Evolutionary conservation across 2,329 filamentous ascomycete species (phyloP), one percentile per base, ranked within the genome.

Genomic region (Magnaporthiopsis rhizophila): DNA sequence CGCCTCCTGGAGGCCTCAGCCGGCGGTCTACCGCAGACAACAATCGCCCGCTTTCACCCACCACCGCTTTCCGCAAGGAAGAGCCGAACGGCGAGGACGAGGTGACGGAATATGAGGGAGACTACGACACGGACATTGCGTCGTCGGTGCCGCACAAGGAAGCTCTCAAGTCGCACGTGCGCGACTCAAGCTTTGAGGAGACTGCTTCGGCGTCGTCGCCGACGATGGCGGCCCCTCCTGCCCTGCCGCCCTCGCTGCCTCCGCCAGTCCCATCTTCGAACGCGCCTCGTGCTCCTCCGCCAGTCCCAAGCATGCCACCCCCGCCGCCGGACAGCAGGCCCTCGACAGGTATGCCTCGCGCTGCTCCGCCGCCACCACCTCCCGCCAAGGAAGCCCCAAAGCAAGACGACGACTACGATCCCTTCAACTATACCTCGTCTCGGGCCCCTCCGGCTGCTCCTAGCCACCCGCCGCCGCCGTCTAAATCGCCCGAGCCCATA

Each of bases 51-150:
- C 69, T 77, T 13, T 77, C 80, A 15, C 77, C 82, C 21, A 76
- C 77, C 64, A 72, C 70, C 30, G 72, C 81, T 66, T 76, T 76
- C 13, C 75, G 78, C 65, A 79, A 79, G 66, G 83, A 78, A 30
- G 88, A 89, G 38, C 87, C 87, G 38, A 88, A 89, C 18, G 88
- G 86, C 32, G 89, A 89, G 65, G 91, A 90, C 65, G 92, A 96
- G 71, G 84, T 92, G 45, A 96, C 92, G 0, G 94, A 97, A 72
- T 98, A 98, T 72, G 95, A 99, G 73, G 95, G 94, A 8, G 95
- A 98, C 72, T 98, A 98, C 73, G 95, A 98, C 70, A 98, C 95
- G 8, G 95, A 98, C 73, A 98, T 98, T 72, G 93, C 90, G 1
- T 91, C 93, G n/a, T 89, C 91, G 12, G 92, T 86, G n/a, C 91